Evolutionary conservation across 148 eudicot genomes (phyloP).

Genomic region (Mesembryanthemum crystallinum): DNA sequence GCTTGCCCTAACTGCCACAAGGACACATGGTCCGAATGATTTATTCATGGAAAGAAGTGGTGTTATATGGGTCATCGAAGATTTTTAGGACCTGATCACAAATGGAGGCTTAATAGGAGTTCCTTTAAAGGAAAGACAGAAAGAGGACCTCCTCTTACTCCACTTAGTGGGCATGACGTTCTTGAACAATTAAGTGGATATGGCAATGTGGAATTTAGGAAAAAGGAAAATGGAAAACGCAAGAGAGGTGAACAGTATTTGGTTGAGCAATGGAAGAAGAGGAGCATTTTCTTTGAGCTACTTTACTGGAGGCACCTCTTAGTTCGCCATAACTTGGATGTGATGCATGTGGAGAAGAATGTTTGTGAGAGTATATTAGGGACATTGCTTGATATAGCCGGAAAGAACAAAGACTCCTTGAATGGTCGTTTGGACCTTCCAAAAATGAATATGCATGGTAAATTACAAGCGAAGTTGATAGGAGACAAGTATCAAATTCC

Average conservation of each 20-base stretch:
- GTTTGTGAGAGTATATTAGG: background rate
- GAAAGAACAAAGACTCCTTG: background rate
- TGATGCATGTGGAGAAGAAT: background rate
- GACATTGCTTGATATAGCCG: background rate
- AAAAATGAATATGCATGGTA: background rate
- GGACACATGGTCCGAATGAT: background rate
- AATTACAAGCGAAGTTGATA: background rate
- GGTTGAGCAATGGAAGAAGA: background rate
- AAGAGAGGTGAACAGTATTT: background rate
- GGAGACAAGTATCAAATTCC: background rate
- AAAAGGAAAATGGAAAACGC: background rate
- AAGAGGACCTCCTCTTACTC: background rate
- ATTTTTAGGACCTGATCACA: background rate
- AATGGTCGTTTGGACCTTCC: background rate
- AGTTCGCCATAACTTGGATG: background rate
- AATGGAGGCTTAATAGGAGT: background rate
- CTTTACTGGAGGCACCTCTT: background rate
- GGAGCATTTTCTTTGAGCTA: background rate
- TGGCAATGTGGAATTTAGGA: background rate
- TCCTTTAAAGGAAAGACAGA: background rate
- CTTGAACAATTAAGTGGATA: background rate
- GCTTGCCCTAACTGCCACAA: background rate
- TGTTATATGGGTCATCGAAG: background rate
- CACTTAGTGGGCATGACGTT: background rate
- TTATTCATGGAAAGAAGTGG: background rate